Evolutionary conservation across 257 asterid species (phyloP).

Genomic region (Solanum bulbocastanum): DNA sequence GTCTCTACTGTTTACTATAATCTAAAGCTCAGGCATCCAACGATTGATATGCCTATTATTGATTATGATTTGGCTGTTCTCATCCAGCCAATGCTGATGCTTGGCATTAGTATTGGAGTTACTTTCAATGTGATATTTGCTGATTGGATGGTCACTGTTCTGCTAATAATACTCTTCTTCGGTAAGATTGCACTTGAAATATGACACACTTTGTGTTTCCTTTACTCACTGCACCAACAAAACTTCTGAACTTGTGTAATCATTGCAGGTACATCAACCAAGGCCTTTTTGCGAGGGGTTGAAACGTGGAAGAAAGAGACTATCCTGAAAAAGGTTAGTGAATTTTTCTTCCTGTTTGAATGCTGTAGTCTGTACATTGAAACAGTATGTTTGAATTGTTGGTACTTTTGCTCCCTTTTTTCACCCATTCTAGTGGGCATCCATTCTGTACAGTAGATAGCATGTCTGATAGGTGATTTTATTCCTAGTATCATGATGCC

Average conservation of each 20-base stretch:
- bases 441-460: not conserved
- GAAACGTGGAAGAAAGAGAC: slow-evolving; percentile 96
- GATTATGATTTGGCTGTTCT: slow-evolving; percentile 95
- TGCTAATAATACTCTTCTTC: slow-evolving; percentile 71
- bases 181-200: slow-evolving; percentile 30
- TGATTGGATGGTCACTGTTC: slow-evolving; percentile 98
- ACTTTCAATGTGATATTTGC: slow-evolving; percentile 87
- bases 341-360: not conserved
- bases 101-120: slow-evolving; percentile 94
- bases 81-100: slow-evolving; percentile 97
- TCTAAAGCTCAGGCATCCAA: slow-evolving; percentile 86
- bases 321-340: slow-evolving; percentile 54
- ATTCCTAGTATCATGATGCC: not conserved
- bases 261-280: slow-evolving; percentile 70
- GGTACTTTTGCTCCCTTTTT: not conserved
- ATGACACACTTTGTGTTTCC: not conserved
- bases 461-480: not conserved
- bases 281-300: slow-evolving; percentile 81
- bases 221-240: not conserved
- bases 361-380: not conserved
- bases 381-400: not conserved
- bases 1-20: slow-evolving; percentile 87
- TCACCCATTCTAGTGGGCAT: not conserved
- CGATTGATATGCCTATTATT: slow-evolving; percentile 83
- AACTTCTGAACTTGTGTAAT: slow-evolving; percentile 6